These are phyloP conservation scores for Tuber brumale DNA, from an alignment of 495 filamentous ascomycete species.

Conservation along the genomic window DNA sequence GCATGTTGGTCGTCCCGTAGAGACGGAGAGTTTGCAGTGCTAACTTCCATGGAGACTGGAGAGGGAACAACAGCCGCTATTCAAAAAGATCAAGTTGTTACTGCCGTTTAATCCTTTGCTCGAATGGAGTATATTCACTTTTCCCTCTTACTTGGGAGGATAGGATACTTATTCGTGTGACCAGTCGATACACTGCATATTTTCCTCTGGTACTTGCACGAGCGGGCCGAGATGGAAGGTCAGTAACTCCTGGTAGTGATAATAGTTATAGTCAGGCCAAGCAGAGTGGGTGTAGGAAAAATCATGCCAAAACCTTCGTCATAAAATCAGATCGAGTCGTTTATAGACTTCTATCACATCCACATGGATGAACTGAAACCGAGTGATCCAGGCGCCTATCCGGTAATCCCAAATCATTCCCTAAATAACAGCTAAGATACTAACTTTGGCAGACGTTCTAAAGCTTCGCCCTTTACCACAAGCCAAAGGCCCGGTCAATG, in stretches of 20 bases:
- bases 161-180: background rate
- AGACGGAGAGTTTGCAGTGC: background rate
- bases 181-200: background rate
- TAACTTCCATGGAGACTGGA: constrained; percentile 33
- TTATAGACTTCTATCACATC: constrained; percentile 42
- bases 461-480: constrained; percentile 43
- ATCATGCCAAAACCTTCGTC: constrained; percentile 18
- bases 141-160: background rate
- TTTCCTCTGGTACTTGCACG: constrained; percentile 8
- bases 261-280: background rate
- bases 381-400: constrained; percentile 40
- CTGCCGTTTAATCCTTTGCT: constrained; percentile 46
- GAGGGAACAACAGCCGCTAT: constrained; percentile 44
- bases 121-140: constrained; percentile 39
- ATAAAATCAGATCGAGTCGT: constrained; percentile 35
- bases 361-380: constrained; percentile 43
- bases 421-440: background rate
- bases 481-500: constrained; percentile 39
- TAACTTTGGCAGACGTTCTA: constrained; percentile 35
- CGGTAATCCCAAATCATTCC: background rate
- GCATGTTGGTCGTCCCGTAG: background rate
- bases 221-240: constrained; percentile 8
- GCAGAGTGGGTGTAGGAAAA: background rate
- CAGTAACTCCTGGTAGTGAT: background rate
- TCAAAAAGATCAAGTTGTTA: constrained; percentile 46